Base-by-base conservation (phyloP, 1,284 basidiomycete genomes). In the Tilletia indica region DNA sequence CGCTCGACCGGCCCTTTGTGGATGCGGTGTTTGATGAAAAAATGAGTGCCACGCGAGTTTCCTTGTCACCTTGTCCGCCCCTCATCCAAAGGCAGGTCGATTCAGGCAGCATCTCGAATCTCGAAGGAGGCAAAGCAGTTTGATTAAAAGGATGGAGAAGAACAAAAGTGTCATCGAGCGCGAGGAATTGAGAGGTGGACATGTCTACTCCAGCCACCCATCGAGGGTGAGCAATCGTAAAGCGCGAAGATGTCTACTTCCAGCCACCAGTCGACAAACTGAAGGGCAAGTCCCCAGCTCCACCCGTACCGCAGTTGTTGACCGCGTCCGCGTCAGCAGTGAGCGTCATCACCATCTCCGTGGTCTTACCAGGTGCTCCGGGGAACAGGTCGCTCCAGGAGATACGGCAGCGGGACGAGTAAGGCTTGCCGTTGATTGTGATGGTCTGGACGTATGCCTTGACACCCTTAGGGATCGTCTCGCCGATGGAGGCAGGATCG, bases 191-290 rank as follows among this genome's bases (percentile, higher is more conserved):
- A 31, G 25, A 31, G 25, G 25, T 31, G 25, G 25, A 31, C 1
- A 31, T 45, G 9, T 45, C 3, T 45, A 45, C 42, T 45, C 42
- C 42, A 45, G 42, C 42, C 42, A 14, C 42, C 14, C 42, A 45
- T 31, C 25, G 25, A 31, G 25, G 25, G 25, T 31, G 25, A 31
- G 25, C 1, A 31, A 31, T 31, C 25, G 25, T 31, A 2, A 31
- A 31, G 25, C 25, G 47, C 47, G 11, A 11, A 48, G 12, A 12
- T 11, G 42, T 45, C 42, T 45, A 14, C 14, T 14, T 45, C 61
- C 61, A 75, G 2, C 74, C 72, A 25, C 74, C 74, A 16, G 73
- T 75, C 34, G 66, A 68, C 61, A 75, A 42, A n/a, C 51, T 66
- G 38, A 45, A 36, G n/a, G 74, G 74, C 64, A 75, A 38, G 42